These are phyloP conservation scores for Blastobotrys raffinosifermentans DNA, from an alignment of 1,139 yeast genomes.

Conservation along the genomic window DNA sequence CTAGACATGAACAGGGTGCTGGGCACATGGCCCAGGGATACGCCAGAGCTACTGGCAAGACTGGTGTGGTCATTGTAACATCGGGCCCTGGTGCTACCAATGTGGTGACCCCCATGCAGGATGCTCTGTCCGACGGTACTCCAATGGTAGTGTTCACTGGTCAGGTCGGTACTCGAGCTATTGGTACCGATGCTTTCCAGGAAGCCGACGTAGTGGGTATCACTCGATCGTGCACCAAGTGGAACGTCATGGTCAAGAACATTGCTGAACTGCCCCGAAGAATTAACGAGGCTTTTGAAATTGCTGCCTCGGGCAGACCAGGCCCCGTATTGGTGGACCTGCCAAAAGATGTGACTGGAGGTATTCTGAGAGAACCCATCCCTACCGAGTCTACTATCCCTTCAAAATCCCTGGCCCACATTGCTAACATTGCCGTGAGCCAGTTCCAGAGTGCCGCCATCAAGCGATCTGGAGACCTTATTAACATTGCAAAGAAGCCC, in stretches of 20 bases:
- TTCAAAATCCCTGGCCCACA: constrained; percentile 63
- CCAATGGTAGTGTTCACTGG: constrained; percentile 98
- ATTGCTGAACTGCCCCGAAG: constrained; percentile 93
- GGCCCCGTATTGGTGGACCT: constrained; percentile 97
- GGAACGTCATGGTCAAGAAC: constrained; percentile 97
- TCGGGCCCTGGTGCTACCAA: constrained; percentile 99
- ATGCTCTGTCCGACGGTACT: constrained; percentile 94
- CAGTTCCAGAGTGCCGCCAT: constrained; percentile 76
- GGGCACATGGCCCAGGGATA: constrained; percentile 99
- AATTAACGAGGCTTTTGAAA: constrained; percentile 96
- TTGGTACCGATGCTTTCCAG: constrained; percentile 98
- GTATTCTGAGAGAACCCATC: constrained; percentile 77
- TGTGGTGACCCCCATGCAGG: constrained; percentile 95
- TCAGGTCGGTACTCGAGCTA: constrained; percentile 91
- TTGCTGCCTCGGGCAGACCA: constrained; percentile 93
- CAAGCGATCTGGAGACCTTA: constrained; percentile 65
- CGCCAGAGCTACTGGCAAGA: constrained; percentile 90
- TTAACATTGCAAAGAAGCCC: constrained; percentile 82
- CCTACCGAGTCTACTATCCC: constrained; percentile 85
- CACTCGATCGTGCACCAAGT: constrained; percentile 93
- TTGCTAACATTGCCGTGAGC: constrained; percentile 66
- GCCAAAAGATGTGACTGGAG: constrained; percentile 96
- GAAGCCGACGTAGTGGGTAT: constrained; percentile 98
- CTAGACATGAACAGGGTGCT: constrained; percentile 98
- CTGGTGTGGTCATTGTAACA: constrained; percentile 97